Evolutionary conservation across 345 rosid genomes (phyloP).

Genomic region (Zanthoxylum bungeanum): DNA sequence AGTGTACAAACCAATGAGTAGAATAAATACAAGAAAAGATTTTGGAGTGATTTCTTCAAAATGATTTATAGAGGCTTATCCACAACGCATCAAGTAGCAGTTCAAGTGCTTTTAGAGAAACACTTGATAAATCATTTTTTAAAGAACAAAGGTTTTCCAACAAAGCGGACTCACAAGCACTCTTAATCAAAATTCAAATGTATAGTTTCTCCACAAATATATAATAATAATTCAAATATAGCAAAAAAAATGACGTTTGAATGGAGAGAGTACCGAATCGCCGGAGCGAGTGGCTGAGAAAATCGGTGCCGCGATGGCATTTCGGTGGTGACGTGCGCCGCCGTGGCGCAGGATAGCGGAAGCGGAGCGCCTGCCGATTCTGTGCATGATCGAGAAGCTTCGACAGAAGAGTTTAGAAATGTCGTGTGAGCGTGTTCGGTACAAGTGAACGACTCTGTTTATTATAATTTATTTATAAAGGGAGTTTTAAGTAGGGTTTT

Average conservation of each 20-base stretch:
- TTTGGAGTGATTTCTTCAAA: not conserved
- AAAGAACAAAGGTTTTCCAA: too few species aligned
- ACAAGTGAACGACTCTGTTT: too few species aligned
- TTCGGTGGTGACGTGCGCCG: slow-evolving; percentile 32
- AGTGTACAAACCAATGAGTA: not conserved
- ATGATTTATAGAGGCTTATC: not conserved
- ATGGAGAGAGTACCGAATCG: too few species aligned
- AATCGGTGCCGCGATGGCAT: slow-evolving; percentile 32
- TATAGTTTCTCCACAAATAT: too few species aligned
- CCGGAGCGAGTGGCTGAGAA: slow-evolving; percentile 31
- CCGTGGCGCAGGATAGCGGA: slow-evolving; percentile 49
- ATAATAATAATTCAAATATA: not conserved
- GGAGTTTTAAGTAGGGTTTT: slow-evolving; percentile 72
- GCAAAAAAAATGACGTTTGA: not conserved
- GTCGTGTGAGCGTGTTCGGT: too few species aligned
- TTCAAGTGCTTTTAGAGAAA: not conserved
- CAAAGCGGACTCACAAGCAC: too few species aligned
- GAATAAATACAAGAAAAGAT: not conserved
- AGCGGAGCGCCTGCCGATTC: slow-evolving; percentile 64
- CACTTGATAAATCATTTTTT: too few species aligned
- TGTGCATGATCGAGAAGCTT: slow-evolving; percentile 49
- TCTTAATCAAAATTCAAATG: not conserved
- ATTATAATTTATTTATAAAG: too few species aligned
- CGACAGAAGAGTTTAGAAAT: not conserved
- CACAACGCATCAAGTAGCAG: not conserved